Evolutionary conservation across 495 filamentous ascomycete genomes (phyloP).

Genomic region (Neurospora sublineolata): DNA sequence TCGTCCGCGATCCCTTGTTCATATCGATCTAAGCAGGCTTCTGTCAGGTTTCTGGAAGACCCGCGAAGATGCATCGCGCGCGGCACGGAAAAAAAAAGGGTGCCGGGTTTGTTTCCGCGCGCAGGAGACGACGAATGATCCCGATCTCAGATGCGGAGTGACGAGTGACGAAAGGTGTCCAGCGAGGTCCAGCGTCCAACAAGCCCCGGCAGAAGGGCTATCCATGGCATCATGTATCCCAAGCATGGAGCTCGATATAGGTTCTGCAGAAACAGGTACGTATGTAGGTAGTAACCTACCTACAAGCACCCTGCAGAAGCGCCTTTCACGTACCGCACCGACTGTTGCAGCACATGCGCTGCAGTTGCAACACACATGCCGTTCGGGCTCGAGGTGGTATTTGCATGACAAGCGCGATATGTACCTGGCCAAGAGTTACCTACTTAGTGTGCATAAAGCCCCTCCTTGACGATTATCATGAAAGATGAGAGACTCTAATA

Average conservation of each 20-base stretch:
- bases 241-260: background rate
- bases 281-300: background rate
- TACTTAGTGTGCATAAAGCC: background rate
- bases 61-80: constrained; percentile 1
- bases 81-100: background rate
- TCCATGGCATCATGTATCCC: background rate
- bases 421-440: background rate
- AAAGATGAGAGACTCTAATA: background rate
- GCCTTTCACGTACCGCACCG: background rate
- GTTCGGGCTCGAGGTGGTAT: background rate
- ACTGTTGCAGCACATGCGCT: background rate
- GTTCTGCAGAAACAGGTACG: background rate
- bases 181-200: background rate
- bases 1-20: background rate
- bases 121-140: background rate
- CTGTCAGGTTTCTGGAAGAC: constrained; percentile 12
- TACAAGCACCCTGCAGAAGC: background rate
- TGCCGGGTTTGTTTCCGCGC: background rate
- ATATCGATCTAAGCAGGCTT: background rate
- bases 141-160: background rate
- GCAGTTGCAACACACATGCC: background rate
- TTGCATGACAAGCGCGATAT: background rate
- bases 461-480: background rate
- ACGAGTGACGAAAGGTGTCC: background rate
- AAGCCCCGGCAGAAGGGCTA: background rate